Evolutionary conservation across 495 filamentous ascomycete genomes (phyloP).

Genomic region (Xylaria cubensis): DNA sequence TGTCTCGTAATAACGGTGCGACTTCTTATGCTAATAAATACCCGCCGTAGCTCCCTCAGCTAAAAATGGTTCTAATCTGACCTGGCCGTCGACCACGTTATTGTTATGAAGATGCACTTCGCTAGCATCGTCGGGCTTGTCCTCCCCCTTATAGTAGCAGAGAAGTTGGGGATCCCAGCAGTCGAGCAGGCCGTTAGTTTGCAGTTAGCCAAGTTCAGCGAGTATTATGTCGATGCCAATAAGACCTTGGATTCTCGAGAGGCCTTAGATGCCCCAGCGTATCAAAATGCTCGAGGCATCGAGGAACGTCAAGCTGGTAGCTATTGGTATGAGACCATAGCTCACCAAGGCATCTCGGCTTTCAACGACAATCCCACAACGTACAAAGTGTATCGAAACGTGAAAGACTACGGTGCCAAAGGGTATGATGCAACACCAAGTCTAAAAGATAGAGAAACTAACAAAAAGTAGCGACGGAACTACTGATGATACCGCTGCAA

Average conservation of each 20-base stretch:
- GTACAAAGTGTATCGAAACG: conserved; percentile 64
- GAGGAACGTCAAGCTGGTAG: conserved; percentile 30
- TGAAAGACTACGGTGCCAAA: conserved; percentile 63
- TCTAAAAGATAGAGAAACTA: not conserved
- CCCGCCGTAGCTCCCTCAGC: not conserved
- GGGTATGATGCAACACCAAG: conserved; percentile 36
- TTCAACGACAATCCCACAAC: conserved; percentile 42
- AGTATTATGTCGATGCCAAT: conserved; percentile 28
- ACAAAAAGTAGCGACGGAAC: conserved; percentile 58
- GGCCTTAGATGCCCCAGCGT: not conserved
- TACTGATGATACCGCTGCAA: conserved; percentile 84
- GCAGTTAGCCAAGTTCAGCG: conserved; percentile 32
- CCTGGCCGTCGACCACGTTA: conserved; percentile 7
- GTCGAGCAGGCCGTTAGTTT: conserved; percentile 33
- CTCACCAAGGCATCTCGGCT: conserved; percentile 55
- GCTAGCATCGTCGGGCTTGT: conserved; percentile 18
- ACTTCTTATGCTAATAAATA: conserved; percentile 4
- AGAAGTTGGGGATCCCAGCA: conserved; percentile 34
- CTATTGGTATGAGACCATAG: conserved; percentile 56
- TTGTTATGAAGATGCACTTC: conserved; percentile 31
- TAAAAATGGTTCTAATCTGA: not conserved
- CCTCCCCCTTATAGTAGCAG: conserved; percentile 29
- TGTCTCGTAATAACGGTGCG: not conserved
- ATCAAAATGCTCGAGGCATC: conserved; percentile 20
- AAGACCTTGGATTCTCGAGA: conserved; percentile 16